Conservation (phyloP, 2,329 filamentous ascomycete species). For the Mycosphaerella sp. region DNA sequence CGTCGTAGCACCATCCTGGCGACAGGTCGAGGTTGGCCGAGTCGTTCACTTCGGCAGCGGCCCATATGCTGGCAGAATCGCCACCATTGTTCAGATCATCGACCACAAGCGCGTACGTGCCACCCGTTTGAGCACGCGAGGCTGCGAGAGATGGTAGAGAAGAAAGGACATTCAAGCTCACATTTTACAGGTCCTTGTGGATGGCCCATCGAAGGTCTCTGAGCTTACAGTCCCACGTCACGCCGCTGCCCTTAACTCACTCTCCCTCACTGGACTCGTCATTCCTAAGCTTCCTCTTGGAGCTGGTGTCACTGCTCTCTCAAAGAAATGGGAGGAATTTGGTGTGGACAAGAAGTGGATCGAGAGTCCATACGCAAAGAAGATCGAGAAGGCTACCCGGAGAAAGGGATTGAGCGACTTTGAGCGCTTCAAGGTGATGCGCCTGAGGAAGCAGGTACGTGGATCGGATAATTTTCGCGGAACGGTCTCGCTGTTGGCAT, state of each 20-base stretch:
- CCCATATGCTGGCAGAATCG: slow-evolving; percentile 76
- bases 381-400: slow-evolving; percentile 75
- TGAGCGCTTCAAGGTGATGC: slow-evolving; percentile 99
- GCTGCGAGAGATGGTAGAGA: slow-evolving; percentile 7
- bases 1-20: slow-evolving; percentile 58
- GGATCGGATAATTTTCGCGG: not conserved
- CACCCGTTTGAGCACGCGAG: slow-evolving; percentile 1
- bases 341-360: slow-evolving; percentile 92
- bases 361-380: slow-evolving; percentile 90
- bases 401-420: slow-evolving; percentile 94
- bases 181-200: slow-evolving; percentile 73
- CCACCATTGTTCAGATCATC: slow-evolving; percentile 97
- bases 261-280: slow-evolving; percentile 83
- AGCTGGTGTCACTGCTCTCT: slow-evolving; percentile 73
- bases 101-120: slow-evolving; percentile 98
- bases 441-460: slow-evolving; percentile 95
- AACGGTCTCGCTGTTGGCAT: not conserved
- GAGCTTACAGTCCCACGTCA: slow-evolving; percentile 80
- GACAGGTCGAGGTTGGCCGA: slow-evolving; percentile 97
- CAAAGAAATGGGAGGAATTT: slow-evolving; percentile 83
- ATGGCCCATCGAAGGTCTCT: slow-evolving; percentile 80
- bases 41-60: slow-evolving; percentile 86
- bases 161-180: slow-evolving; percentile 17
- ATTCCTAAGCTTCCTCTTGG: slow-evolving; percentile 80
- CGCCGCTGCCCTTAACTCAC: slow-evolving; percentile 69